Percentiles rank a stretch among this genome's conserved stretches.
Conservation (phyloP, 768 basidiomycete genomes). For the Lentinula sp. region DNA sequence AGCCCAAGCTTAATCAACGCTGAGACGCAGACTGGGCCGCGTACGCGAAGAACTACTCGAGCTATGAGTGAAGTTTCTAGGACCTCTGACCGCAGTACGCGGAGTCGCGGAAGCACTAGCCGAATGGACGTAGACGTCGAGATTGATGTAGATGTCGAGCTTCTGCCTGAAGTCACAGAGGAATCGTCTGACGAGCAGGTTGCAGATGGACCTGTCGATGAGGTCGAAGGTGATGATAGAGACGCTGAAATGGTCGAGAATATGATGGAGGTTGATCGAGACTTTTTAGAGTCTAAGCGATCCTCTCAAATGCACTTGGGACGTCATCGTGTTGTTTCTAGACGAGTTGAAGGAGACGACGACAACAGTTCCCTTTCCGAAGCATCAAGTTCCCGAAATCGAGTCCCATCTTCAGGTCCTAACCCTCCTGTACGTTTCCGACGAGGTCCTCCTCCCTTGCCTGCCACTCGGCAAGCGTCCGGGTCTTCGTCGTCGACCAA, state of each 20-base stretch:
- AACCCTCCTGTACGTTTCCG: background rate
- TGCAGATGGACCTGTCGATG: background rate
- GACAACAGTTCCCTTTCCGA: background rate
- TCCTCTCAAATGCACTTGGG: background rate
- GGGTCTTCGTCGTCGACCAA: background rate
- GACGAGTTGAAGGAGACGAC: background rate
- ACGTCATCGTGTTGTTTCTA: background rate
- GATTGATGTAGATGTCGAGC: background rate
- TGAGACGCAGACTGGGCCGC: background rate
- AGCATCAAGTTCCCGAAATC: background rate
- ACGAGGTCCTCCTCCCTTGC: background rate
- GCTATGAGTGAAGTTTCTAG: background rate
- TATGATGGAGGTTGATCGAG: conserved; percentile 3
- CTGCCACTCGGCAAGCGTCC: background rate
- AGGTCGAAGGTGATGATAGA: background rate
- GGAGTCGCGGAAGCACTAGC: background rate
- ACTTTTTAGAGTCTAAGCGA: background rate
- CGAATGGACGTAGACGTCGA: background rate
- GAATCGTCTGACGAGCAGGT: background rate
- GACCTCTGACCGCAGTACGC: background rate
- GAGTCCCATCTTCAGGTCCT: background rate
- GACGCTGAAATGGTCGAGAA: conserved; percentile 1
- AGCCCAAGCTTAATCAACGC: background rate
- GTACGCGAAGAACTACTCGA: background rate
- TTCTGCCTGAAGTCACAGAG: background rate